Evolutionary conservation across 2,329 filamentous ascomycete species (phyloP), one percentile per base, ranked within the genome.

Genomic region (Colletotrichum tanaceti): DNA sequence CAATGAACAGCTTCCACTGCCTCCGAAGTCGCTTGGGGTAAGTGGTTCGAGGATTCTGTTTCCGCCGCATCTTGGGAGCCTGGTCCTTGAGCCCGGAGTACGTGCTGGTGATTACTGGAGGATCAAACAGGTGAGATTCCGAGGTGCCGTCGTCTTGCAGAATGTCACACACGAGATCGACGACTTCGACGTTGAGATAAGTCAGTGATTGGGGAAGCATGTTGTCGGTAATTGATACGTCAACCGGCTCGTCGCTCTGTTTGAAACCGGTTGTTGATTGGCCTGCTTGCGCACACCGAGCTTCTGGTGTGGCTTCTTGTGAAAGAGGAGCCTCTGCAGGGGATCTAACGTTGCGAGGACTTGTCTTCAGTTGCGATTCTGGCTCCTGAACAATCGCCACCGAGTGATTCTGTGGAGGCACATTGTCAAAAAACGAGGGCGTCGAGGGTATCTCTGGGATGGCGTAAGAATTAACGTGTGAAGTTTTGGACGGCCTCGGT

Each of bases 101-200:
- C 6, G 70, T 65, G 28, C 61, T 64, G 14, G 69, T 59, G 16
- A 72, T 59, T 32, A 57, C 62, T 6, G 68, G 24, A 10, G 70
- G 85, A 46, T 84, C 80, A 2, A 86, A 75, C 46, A 84, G 73
- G 70, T 85, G 83, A 16, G 78, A 79, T 73, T 90, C 88, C 7
- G 74, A 77, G 6, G 84, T 89, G 7, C 78, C 76, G 71, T 90
- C 87, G 61, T 87, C 82, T 73, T 88, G 84, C 18, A 90, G 81
- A 3, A 88, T 79, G 72, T 90, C 85, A 72, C 88, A 90, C 22
- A 90, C 79, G 70, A 90, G 86, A 63, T 89, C 84, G 41, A 91
- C 81, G 1, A 88, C 77, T 44, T 88, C 84, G 3, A 86, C 79
- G 65, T 85, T 84, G 3, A 91, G 79, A 3, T 77, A 79, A 0